Base-by-base conservation (phyloP, 2,329 filamentous ascomycete species). In the Fusarium drepaniforme region DNA sequence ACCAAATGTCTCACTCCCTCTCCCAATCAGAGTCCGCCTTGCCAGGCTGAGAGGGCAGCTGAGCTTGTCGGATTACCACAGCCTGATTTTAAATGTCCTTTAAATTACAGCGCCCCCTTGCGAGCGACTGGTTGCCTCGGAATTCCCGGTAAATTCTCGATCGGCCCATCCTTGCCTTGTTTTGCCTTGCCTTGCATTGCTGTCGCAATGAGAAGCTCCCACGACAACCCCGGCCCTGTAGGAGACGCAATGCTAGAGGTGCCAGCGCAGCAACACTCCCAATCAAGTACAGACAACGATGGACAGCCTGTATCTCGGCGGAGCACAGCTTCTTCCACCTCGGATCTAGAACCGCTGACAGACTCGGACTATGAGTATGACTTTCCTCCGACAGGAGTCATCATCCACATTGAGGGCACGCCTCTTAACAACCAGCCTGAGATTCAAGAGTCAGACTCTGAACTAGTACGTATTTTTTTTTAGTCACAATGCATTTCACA, bases 361-460 rank as follows among this genome's bases (percentile, higher is more conserved):
- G 57, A 59, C 33, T 59, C 30, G 8, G 57, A 59, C 23, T 59
- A 61, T 61, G 58, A 61, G 58, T 61, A 44, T 42, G 58, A 44
- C 25, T 44, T 61, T 23, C 38, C 37, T 28, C 58, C 38, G 38
- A 58, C 56, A 35, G 30, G 53, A 38, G 56, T 56, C 51, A 25
- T 38, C 21, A 59, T 59, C 16, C 33, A 59, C 30, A 40, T 59
- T 28, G 33, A 59, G 30, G 57, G 37, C 16, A 59, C 57, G 11
- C 33, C 57, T 38, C 57, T 40, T 35, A 40, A 59, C 21, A 44
- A 35, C 18, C 58, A 42, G 38, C 37, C 37, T 30, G 7, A 61
- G 38, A 61, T 61, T 30, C 37, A 61, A 61, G 58, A 61, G 38
- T 61, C 58, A 42, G 58, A 61, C 25, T 61, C 58, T 30, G 58